Percentiles rank a stretch among this genome's conserved stretches.
phyloP scores from a whole-genome alignment of 2,329 filamentous ascomycete species.

The Geoglossum cookeanum region DNA sequence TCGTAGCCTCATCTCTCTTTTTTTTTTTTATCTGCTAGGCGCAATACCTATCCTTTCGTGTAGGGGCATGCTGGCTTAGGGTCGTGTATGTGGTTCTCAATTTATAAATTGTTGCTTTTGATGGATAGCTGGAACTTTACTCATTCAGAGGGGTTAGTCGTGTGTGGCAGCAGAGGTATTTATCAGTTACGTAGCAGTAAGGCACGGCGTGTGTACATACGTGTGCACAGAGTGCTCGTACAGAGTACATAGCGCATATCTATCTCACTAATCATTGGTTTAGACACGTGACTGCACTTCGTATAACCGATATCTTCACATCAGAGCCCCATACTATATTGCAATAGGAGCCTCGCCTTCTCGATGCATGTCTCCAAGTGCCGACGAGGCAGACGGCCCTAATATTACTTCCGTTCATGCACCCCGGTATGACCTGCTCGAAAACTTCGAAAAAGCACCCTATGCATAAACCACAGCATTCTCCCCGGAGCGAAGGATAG shows the following conservation, averaged over 20 bases:
- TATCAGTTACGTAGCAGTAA: too few species aligned
- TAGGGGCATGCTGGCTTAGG: neutral
- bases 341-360: too few species aligned
- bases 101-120: neutral
- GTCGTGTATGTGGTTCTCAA: neutral
- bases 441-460: slow-evolving; percentile 39
- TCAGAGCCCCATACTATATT: too few species aligned
- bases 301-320: too few species aligned
- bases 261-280: too few species aligned
- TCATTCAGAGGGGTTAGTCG: neutral
- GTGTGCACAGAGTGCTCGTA: too few species aligned
- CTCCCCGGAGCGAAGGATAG: slow-evolving; percentile 55
- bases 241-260: too few species aligned
- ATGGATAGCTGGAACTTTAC: neutral
- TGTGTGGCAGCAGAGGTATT: too few species aligned
- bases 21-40: neutral
- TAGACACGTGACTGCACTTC: too few species aligned
- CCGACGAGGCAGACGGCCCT: neutral
- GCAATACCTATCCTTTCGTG: neutral
- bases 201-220: too few species aligned
- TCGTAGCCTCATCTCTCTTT: neutral
- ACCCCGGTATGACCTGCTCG: slow-evolving; percentile 53
- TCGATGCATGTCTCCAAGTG: neutral
- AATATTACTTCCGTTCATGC: slow-evolving; percentile 41
- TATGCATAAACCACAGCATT: slow-evolving; percentile 29